Conservation (phyloP, 345 rosid species). For the Fremontodendron californicum region DNA sequence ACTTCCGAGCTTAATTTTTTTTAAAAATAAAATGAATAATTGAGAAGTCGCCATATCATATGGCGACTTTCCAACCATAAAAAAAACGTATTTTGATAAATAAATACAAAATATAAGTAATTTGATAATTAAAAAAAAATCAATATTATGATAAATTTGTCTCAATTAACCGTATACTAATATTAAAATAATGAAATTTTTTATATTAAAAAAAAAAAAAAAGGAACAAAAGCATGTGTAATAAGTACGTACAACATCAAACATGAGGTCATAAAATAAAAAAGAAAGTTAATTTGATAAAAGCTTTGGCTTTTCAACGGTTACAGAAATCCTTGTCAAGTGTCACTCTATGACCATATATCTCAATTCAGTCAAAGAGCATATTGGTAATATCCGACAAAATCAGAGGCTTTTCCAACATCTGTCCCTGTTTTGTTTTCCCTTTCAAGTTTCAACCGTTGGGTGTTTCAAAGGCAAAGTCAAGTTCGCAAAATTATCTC, state of each 20-base stretch:
- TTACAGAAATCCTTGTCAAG: conserved; percentile 30
- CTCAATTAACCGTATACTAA: too few species aligned
- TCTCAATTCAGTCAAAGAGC: conserved; percentile 45
- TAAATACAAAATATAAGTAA: too few species aligned
- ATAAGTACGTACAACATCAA: conserved; percentile 11
- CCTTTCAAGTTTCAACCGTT: conserved; percentile 36
- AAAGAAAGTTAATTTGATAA: not conserved
- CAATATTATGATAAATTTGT: too few species aligned
- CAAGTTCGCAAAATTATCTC: conserved; percentile 45
- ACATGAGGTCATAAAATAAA: not conserved
- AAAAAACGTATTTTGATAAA: too few species aligned
- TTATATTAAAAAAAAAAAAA: too few species aligned
- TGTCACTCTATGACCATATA: too few species aligned
- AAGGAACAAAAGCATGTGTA: not conserved
- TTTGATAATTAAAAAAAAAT: too few species aligned
- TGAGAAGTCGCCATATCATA: too few species aligned
- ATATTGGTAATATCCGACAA: conserved; percentile 46
- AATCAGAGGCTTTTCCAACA: conserved; percentile 48
- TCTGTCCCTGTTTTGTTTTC: conserved; percentile 35
- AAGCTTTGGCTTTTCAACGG: conserved; percentile 47
- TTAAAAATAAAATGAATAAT: too few species aligned
- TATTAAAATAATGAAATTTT: not conserved
- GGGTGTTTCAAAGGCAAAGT: conserved; percentile 27
- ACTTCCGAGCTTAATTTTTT: too few species aligned
- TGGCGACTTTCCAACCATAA: too few species aligned